Evolutionary conservation across 2,329 filamentous ascomycete genomes (phyloP), one percentile per base, ranked within the genome.

Genomic region (Beauveria brongniartii): DNA sequence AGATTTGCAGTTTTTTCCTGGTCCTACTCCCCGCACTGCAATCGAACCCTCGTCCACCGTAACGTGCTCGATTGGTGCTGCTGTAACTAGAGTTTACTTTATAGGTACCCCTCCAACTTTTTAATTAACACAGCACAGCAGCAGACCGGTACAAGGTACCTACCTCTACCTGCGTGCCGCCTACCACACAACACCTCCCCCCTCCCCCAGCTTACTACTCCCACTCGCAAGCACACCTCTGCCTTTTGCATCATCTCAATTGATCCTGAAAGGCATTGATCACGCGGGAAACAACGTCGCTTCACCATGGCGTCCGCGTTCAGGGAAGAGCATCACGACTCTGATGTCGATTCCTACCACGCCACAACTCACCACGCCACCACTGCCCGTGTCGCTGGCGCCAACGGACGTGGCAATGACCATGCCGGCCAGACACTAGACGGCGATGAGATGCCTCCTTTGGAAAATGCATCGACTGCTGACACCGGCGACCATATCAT

Each of bases 261-360:
- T 46, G 40, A 18, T 55, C 26, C 28, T 20, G 9, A 41, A 37
- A 37, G 37, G 20, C 14, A n/a, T 26, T 43, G 7, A 40, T 5
- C 9, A 16, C 28, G 55, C 43, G 55, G 28, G 43, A 48, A 57
- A 37, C 43, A 47, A 26, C 55, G 43, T 57, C 44, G n/a, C 26
- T 57, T 47, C 55, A 57, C 40, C 22, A 60, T 60, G 58, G 58
- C 58, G 41, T 60, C 58, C 50, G 58, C 58, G 16, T 58, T 58
- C 34, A 54, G 28, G 43, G 48, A 53, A 55, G 58, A 46, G 41
- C 58, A 60, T 41, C 30, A 58, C 22, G 55, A 58, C 44, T 26
- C 18, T 37, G 26, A 46, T 51, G 50, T 26, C 34, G 53, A 55
- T 26, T 58, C 44, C 46, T 48, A 50, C 22, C 34, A 43, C 18